Evolutionary conservation across 129 eudicot genomes (phyloP).

Genomic region (Centaurea solstitialis): DNA sequence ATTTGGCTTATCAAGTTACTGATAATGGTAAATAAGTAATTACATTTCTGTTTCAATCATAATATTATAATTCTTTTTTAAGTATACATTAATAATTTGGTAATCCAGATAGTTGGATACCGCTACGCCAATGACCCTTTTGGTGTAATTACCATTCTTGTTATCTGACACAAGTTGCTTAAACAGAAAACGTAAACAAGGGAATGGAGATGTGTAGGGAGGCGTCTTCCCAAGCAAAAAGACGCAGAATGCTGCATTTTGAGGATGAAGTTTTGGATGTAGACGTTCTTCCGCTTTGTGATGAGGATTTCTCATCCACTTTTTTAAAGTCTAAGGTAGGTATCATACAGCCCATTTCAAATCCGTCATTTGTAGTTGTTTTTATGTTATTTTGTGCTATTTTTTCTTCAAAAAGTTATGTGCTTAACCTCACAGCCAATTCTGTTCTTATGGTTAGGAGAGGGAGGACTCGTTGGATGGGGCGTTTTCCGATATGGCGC

Average conservation of each 20-base stretch:
- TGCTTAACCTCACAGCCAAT: slow-evolving; percentile 2
- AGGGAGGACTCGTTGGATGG: slow-evolving; percentile 59
- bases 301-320: slow-evolving; percentile 47
- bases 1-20: slow-evolving; percentile 53
- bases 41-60: background rate
- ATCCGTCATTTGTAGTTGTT: background rate
- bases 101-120: too few relatives aligned
- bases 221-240: slow-evolving; percentile 62
- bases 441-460: slow-evolving; percentile 50
- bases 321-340: slow-evolving; percentile 77
- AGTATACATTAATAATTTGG: background rate
- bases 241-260: slow-evolving; percentile 88
- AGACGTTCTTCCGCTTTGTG: slow-evolving; percentile 52
- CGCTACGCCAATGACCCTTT: background rate
- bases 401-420: background rate
- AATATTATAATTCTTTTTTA: slow-evolving; percentile 1
- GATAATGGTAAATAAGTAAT: slow-evolving; percentile 35
- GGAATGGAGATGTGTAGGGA: slow-evolving; percentile 49
- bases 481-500: slow-evolving; percentile 63
- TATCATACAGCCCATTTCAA: background rate
- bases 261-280: slow-evolving; percentile 46
- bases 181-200: slow-evolving; percentile 51
- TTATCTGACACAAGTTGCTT: slow-evolving; percentile 4
- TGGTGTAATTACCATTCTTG: background rate
- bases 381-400: background rate